Base-by-base conservation (phyloP, 1,284 basidiomycete species). In the Cerioporus squamosus region DNA sequence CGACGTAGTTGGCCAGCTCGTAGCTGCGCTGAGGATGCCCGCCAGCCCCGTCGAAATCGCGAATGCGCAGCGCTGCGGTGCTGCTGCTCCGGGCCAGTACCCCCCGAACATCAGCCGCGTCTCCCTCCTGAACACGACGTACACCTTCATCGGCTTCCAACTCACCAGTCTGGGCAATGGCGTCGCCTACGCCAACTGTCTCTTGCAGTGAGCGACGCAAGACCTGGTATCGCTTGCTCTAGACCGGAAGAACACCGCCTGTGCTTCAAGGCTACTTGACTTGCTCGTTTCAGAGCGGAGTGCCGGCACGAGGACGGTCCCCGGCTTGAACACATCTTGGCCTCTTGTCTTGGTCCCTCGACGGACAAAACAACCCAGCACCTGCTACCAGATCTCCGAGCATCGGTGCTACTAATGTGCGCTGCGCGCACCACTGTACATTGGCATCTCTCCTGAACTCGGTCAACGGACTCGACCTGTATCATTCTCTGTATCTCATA, bases 201-300 rank as follows among this genome's bases (percentile, higher is more conserved):
- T 59, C 18, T 43, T 66, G 40, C 51, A 49, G 18, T 44, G n/a
- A 46, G 8, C n/a, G n/a, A n/a, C n/a, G n/a, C n/a, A n/a, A n/a
- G n/a, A n/a, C n/a, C n/a, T n/a, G n/a, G n/a, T n/a, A n/a, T n/a
- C n/a, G n/a, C n/a, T n/a, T n/a, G n/a, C 38, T 3, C 3, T 43
- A 18, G 12, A 38, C 22, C 5, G 14, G 29, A 20, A 40, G 80
- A 81, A 79, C 80, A 81, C 79, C 81, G 79, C 81, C 79, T 79
- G 12, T 42, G 49, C 49, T 40, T 6, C n/a, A 20, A 40, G 48
- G 48, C 20, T 81, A 80, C 79, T 81, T 81, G 83, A 83, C 79
- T 51, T 51, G 49, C 49, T 51, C 49, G 24, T 40, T 8, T 9
- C 39, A 51, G 49, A 51, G 49, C 38, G 38, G 24, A 51, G 49